Base-by-base conservation (phyloP, 345 rosid genomes). In the Microthlaspi erraticum region DNA sequence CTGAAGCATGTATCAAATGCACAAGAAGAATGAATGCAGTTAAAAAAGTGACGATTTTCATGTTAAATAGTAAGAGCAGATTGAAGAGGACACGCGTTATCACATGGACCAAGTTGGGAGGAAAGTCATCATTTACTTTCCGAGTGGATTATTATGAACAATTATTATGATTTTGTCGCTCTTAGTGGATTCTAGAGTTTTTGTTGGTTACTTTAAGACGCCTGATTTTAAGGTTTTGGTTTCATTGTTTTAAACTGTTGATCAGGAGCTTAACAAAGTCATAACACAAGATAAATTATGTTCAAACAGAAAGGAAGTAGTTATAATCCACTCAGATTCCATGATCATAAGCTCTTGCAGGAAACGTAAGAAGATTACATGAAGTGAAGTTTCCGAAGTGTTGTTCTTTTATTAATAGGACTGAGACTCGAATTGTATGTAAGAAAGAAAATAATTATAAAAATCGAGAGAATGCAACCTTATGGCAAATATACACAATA, bases 401-500 rank as follows among this genome's bases (percentile, higher is more conserved):
- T 29, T 11, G 3, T 29, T n/a, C 32, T 44, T 44, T 62, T 54
- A 75, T 75, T 68, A 68, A 36, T 60, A 75, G 31, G 52, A 45
- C 33, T 18, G 51, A 50, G 42, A 50, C 62, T 33, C 68, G 14
- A 29, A 20, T 66, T 66, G 53, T 59, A 42, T 14, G 36, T 53
- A 75, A 45, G 23, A 68, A 62, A 31, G 66, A 63, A 54, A 56
- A 69, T 55, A 69, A 41, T 31, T 46, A 69, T 64, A 63, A 54
- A 36, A 54, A 36, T 62, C 12, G 10, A 65, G 10, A 65, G 71
- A 75, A 61, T 61, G 78, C 64, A 60, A 61, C 63, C 56, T 26
- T 23, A 67, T 52, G 63, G 46, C 61, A 68, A 68, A 75, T 75
- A 53, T 75, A 68, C 65, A 75, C 74, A 66, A 2, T 44, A 66